Evolutionary conservation across 805 yeast species (phyloP), one percentile per base, ranked within the genome.

Genomic region (Lipomyces orientalis): DNA sequence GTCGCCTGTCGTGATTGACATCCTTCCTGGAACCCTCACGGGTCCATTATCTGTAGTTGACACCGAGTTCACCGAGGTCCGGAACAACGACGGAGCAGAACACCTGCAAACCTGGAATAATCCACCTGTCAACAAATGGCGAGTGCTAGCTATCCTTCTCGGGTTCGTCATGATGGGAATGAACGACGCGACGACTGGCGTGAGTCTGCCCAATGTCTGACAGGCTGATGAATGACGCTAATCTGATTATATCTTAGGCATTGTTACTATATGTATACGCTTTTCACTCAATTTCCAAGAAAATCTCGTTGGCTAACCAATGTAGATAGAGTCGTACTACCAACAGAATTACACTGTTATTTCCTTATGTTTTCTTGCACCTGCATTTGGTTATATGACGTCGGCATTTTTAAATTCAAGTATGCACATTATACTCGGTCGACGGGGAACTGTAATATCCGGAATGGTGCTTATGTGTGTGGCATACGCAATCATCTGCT

Each of bases 121-220:
- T 33, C 64, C 68, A 12, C 66, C 65, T 16, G 58, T 19, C 8
- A 65, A 65, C 34, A 60, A 51, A 43, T 60, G 25, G 49, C 58
- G 68, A 4, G 55, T 70, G n/a, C 7, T 56, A 2, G 35, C 60
- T 4, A 49, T 65, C 19, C 70, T 63, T 39, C 14, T 55, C n/a
- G 73, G 62, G 12, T 70, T 72, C 39, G 39, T 72, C 6, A 37
- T 71, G 39, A 56, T 65, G 55, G 74, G 74, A 14, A 56, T 72
- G 71, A 66, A 70, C 33, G 90, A 87, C 73, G 86, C 87, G 62
- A 84, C 87, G 14, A 84, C 88, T 2, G 90, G 90, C 65, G 87
- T 66, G 49, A 9, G 69, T 65, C n/a, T 31, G 16, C 16, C 9
- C 33, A 35, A 52, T 61, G n/a, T 43, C 22, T 9, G 3, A 29